These are phyloP conservation scores for Auricularia heimuer DNA, from an alignment of 768 basidiomycete genomes.

Conservation along the genomic window DNA sequence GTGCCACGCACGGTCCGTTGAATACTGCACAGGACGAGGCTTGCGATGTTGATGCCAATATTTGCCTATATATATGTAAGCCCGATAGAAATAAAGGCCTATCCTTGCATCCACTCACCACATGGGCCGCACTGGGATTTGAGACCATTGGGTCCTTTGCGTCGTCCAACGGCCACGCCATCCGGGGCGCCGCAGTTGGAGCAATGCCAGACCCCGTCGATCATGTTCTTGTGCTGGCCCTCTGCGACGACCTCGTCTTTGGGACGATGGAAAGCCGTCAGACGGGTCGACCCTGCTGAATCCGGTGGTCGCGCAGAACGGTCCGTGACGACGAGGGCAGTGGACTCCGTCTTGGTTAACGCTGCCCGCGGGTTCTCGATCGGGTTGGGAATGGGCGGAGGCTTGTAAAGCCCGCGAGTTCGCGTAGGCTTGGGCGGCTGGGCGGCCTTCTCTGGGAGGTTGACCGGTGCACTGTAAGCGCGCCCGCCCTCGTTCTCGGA, in stretches of 20 bases:
- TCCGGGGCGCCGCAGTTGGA: slow-evolving; percentile 92
- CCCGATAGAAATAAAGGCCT: neutral
- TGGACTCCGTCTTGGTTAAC: neutral
- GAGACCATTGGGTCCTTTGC: slow-evolving; percentile 84
- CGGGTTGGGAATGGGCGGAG: slow-evolving; percentile 36
- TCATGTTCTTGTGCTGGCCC: slow-evolving; percentile 70
- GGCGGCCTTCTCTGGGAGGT: slow-evolving; percentile 31
- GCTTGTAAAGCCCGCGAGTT: slow-evolving; percentile 62
- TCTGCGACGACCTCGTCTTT: slow-evolving; percentile 78
- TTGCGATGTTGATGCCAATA: slow-evolving; percentile 82
- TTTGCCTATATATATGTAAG: slow-evolving; percentile 47
- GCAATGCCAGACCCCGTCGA: slow-evolving; percentile 88
- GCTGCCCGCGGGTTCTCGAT: neutral
- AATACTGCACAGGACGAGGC: slow-evolving; percentile 74
- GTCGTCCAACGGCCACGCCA: slow-evolving; percentile 69
- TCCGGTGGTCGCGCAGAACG: slow-evolving; percentile 3
- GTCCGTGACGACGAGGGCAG: neutral
- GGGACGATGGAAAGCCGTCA: slow-evolving; percentile 45
- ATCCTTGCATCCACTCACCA: slow-evolving; percentile 34
- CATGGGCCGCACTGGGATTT: slow-evolving; percentile 90
- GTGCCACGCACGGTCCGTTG: slow-evolving; percentile 64
- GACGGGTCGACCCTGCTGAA: slow-evolving; percentile 3
- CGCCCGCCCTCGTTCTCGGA: slow-evolving; percentile 50
- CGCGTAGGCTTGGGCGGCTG: slow-evolving; percentile 50
- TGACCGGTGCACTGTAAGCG: neutral